Base-by-base conservation (phyloP, 305 asterid species). In the Solanum aculeatissimum region DNA sequence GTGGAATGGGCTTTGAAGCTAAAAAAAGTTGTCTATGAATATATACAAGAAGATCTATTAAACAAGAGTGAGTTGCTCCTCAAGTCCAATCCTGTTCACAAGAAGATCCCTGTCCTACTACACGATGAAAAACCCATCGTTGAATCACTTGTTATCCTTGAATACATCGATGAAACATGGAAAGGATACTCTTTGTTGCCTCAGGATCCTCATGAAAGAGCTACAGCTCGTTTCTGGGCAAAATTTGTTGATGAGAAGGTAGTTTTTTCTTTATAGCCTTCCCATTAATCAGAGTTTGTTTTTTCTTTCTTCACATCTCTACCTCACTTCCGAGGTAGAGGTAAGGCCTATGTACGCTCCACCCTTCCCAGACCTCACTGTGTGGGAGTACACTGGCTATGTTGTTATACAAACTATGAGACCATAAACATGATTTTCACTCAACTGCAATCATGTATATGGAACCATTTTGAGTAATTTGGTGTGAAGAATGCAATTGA, bases 71-170 rank as follows among this genome's bases (percentile, higher is more conserved):
- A 74, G 60, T 57, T 80, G 18, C 89, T 87, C 15, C 66, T 87
- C 74, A 65, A 74, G 35, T 84, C 43, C 83, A 87, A 87, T 49
- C 87, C 89, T 70, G 71, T 81, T 15, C 35, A 87, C 62, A 87
- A 84, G 75, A 72, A 72, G 62, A 74, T 87, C 13, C 89, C 89
- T 8, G 89, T 87, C 47, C 69, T 87, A 35, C 38, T 87, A 9
- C 85, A 84, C 77, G 40, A 84, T 29, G 82, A 68, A 3, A 72
- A 60, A 10, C 85, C 87, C 15, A 15, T 84, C 32, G 74, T 54
- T 51, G 89, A 87, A 45, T 87, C 89, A 68, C 83, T 87, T 6
- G 72, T 87, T 49, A 87, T 86, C 74, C 85, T 87, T 63, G 89
- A 87, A 70, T 87, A 87, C 72, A 81, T 87, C 2, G 87, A 84